Base-by-base conservation (phyloP, 257 asterid species). In the Henckelia pumila region DNA sequence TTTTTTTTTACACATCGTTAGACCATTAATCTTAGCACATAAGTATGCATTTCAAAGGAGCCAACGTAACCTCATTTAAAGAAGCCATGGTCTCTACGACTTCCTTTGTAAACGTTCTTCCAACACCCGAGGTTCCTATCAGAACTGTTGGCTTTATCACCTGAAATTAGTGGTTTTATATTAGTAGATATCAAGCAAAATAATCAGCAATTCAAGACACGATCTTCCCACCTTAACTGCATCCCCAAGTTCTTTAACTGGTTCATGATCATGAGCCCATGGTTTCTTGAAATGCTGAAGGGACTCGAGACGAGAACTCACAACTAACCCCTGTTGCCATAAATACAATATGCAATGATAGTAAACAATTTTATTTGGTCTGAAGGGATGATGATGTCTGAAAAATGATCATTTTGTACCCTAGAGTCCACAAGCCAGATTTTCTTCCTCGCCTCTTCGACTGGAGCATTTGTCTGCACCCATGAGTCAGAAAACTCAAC, bases 341-440 rank as follows among this genome's bases (percentile, higher is more conserved):
- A 49, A 71, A 60, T 58, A 64, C 25, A 74, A 30, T 32, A 19
- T 1, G 30, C 73, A 47, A 69, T 57, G 21, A 70, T 68, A 71
- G 56, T 55, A 52, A 78, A 44, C 61, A 16, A 23, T 26, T 64
- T 52, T 26, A 22, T 19, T 52, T 52, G 33, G 11, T 66, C 2
- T 23, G 57, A 24, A 13, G 61, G 59, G 22, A 59, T 63, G 59
- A 59, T 63, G 59, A 47, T 30, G 61, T 62, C 56, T 71, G 23
- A 56, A 71, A 16, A 68, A 35, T 8, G 37, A 70, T 6, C 28
- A 53, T 24, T 9, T 10, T 9, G 49, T 77, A 87, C 98, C 95
- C 81, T 92, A 61, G 98, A 89, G 77, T 92, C 98, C 29, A 86
- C 92, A 3, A 92, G 96, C 96, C 98, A 92, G 66, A 92, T 83